Conservation (phyloP, 2,329 filamentous ascomycete species). For the Apiospora malaysiana region DNA sequence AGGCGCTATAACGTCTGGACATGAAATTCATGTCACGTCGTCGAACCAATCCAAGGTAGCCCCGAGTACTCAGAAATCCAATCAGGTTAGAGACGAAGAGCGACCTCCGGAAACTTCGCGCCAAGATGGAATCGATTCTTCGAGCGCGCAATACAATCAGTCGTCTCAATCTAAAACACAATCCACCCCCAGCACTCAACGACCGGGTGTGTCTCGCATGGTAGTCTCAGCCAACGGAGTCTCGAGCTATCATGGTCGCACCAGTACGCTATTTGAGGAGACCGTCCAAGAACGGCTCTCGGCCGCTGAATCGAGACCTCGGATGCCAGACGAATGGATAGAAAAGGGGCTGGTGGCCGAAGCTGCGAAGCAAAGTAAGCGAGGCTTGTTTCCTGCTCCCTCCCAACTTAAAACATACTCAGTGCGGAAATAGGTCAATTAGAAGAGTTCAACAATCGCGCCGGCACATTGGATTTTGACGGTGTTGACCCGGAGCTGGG, state of each 20-base stretch:
- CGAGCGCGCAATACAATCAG: not conserved
- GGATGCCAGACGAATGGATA: conserved; percentile 47
- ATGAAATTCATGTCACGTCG: not conserved
- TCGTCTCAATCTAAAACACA: conserved; percentile 33
- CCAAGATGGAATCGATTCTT: not conserved
- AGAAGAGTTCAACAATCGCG: conserved; percentile 52
- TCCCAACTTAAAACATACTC: too few relatives aligned
- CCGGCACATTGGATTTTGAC: conserved; percentile 56
- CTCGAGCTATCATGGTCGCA: conserved; percentile 56
- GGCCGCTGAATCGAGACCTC: conserved; percentile 29
- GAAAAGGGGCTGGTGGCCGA: conserved; percentile 53
- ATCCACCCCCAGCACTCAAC: conserved; percentile 26
- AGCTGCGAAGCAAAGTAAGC: conserved; percentile 33
- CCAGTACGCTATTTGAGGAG: conserved; percentile 55
- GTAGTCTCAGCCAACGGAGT: conserved; percentile 47
- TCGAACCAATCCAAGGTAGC: not conserved
- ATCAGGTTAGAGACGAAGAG: not conserved
- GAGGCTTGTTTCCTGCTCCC: not conserved
- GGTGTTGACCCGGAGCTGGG: conserved; percentile 58
- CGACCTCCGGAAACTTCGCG: too few relatives aligned
- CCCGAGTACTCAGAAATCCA: too few relatives aligned
- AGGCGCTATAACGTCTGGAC: conserved; percentile 30
- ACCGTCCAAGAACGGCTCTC: conserved; percentile 30
- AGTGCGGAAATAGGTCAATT: not conserved
- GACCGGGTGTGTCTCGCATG: conserved; percentile 41